Conservation (phyloP, 2,329 filamentous ascomycete species). For the Trichoderma polysporum region DNA sequence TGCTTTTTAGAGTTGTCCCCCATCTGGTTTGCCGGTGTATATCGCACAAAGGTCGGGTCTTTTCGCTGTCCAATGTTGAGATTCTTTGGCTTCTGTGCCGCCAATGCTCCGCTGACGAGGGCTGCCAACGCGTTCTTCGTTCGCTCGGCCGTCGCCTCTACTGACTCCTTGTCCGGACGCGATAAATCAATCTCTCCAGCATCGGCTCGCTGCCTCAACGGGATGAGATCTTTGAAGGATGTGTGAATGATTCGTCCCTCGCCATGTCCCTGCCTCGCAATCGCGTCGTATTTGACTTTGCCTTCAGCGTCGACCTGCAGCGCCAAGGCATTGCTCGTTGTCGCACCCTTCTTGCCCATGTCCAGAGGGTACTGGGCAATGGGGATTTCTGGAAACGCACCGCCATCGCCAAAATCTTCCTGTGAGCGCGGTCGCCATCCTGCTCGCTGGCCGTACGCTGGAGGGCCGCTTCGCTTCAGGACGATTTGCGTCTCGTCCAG, state of each 20-base stretch:
- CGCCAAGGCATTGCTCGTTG: slow-evolving; percentile 81
- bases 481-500: slow-evolving; percentile 85
- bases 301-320: slow-evolving; percentile 88
- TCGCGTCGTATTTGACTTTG: slow-evolving; percentile 94
- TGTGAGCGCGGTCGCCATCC: slow-evolving; percentile 87
- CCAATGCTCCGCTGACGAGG: slow-evolving; percentile 80
- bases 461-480: slow-evolving; percentile 78
- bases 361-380: slow-evolving; percentile 94
- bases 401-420: slow-evolving; percentile 95
- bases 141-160: slow-evolving; percentile 78
- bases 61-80: slow-evolving; percentile 77
- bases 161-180: slow-evolving; percentile 79
- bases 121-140: slow-evolving; percentile 83
- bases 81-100: slow-evolving; percentile 94
- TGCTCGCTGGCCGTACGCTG: slow-evolving; percentile 79
- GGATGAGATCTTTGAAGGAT: slow-evolving; percentile 95
- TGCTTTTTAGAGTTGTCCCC: slow-evolving; percentile 82
- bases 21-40: slow-evolving; percentile 97
- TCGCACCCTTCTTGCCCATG: slow-evolving; percentile 79
- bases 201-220: slow-evolving; percentile 86
- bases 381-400: slow-evolving; percentile 90
- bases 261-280: slow-evolving; percentile 83
- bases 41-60: slow-evolving; percentile 90
- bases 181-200: slow-evolving; percentile 87
- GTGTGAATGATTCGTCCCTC: slow-evolving; percentile 85